Base-by-base conservation (phyloP, 441 rosid species). In the Pelargonium citronellum region DNA sequence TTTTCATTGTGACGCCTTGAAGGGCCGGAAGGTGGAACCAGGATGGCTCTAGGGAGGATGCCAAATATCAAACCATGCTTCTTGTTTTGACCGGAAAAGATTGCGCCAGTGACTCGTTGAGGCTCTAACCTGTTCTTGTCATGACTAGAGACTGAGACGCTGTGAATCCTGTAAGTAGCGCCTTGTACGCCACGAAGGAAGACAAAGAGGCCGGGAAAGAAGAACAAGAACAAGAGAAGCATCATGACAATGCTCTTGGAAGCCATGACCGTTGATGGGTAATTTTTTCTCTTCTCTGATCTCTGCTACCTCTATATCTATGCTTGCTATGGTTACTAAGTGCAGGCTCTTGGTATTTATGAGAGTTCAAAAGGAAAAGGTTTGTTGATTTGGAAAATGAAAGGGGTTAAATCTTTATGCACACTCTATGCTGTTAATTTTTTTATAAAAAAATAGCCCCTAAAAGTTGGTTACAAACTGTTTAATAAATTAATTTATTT, bases 1-100 rank as follows among this genome's bases (percentile, higher is more conserved):
- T 5, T 37, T 37, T 64, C 5, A 64, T 87, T 80, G 75, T 79
- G 86, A 55, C 84, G 77, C 66, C 22, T 66, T 5, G 89, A 83
- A 44, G 91, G 89, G 66, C 77, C 86, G 3, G 91, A 85, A 73
- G 87, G 82, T 24, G 89, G 86, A 74, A 84, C 5, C 7, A 68
- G 74, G 41, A 0, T 5, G 2, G 30, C 72, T 69, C 37, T 79
- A 3, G 81, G 71, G 34, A 69, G 57, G 47, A 68, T 7, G 67
- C 13, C 22, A 43, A 17, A 44, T 44, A 44, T 44, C 49, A 44
- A 44, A 44, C 49, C 49, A 9, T 1, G 49, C 49, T 44, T 44
- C 13, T 12, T 44, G 49, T 12, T 44, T 0, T 44, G 49, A 12
- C 13, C 49, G 13, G 49, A 44, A 44, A 44, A 44, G 12, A 44